A percentile compares a stretch with the other conserved stretches of the same genome.
Evolutionary conservation across 371 early-diverging fungal species (phyloP).

Genomic region (Rhizopus stolonifer): DNA sequence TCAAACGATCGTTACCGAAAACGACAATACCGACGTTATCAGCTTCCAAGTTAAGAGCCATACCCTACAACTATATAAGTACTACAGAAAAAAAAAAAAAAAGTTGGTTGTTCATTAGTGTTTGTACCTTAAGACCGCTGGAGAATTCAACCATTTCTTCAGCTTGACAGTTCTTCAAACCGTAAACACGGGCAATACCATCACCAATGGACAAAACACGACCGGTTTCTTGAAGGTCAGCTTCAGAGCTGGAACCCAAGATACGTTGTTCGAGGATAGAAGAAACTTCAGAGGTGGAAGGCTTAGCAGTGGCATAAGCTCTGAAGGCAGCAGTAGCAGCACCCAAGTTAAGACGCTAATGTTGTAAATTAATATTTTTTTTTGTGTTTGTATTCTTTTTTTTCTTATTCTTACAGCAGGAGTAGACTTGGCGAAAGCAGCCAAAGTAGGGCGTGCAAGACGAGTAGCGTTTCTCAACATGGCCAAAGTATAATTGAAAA

Average conservation of each 20-base stretch:
- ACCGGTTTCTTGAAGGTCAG: constrained; percentile 94
- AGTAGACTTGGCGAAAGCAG: constrained; percentile 39
- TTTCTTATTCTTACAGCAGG: constrained; percentile 30
- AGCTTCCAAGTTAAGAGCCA: constrained; percentile 97
- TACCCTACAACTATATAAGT: constrained; percentile 58
- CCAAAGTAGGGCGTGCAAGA: constrained; percentile 46
- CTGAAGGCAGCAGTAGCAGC: constrained; percentile 53
- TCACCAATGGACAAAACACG: constrained; percentile 97
- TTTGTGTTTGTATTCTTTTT: background rate
- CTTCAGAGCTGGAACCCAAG: constrained; percentile 72
- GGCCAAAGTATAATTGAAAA: background rate
- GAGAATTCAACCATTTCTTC: constrained; percentile 99
- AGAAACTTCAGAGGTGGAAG: constrained; percentile 81
- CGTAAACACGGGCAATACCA: constrained; percentile 98
- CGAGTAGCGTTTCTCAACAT: constrained; percentile 57
- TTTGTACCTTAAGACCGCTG: constrained; percentile 92
- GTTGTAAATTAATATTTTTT: too few relatives aligned
- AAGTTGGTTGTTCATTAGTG: too few relatives aligned
- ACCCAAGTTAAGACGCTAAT: constrained; percentile 56
- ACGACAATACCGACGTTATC: constrained; percentile 99
- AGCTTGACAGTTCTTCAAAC: constrained; percentile 95
- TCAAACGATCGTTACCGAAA: constrained; percentile 96
- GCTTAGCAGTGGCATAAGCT: constrained; percentile 60
- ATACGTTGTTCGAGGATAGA: constrained; percentile 93
- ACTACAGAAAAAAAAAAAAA: too few relatives aligned